These are phyloP conservation scores for Chaetomiaceae sp. DNA, from an alignment of 2,329 filamentous ascomycete species.

Conservation along the genomic window DNA sequence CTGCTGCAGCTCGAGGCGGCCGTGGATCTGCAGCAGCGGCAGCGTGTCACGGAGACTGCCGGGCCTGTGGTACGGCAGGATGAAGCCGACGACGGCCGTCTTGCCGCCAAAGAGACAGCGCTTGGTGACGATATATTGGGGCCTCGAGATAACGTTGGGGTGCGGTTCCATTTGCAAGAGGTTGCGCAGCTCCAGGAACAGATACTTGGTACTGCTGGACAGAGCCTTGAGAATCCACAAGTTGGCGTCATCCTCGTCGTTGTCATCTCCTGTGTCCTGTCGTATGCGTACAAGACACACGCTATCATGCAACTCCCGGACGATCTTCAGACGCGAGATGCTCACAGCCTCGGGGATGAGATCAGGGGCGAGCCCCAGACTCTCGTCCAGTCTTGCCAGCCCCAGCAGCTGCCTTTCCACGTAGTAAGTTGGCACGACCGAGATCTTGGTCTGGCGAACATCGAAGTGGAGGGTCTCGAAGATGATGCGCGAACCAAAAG, in stretches of 20 bases:
- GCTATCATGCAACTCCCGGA: conserved; percentile 54
- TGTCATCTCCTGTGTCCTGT: background rate
- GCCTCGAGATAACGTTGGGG: conserved; percentile 47
- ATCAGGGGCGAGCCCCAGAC: conserved; percentile 40
- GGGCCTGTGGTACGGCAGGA: conserved; percentile 48
- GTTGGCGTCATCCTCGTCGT: conserved; percentile 30
- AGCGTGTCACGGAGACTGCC: conserved; percentile 53
- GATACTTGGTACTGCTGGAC: conserved; percentile 52
- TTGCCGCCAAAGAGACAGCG: conserved; percentile 52
- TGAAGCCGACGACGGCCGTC: conserved; percentile 52
- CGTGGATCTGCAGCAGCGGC: conserved; percentile 46
- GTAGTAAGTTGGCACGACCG: conserved; percentile 45
- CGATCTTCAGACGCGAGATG: conserved; percentile 45
- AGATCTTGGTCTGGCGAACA: conserved; percentile 41
- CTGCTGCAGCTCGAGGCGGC: conserved; percentile 37
- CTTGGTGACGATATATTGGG: conserved; percentile 52
- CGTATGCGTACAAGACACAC: conserved; percentile 48
- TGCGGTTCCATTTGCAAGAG: conserved; percentile 50
- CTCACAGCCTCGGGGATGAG: conserved; percentile 44
- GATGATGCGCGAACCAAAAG: conserved; percentile 55
- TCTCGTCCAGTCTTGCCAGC: conserved; percentile 35
- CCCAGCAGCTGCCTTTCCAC: conserved; percentile 50
- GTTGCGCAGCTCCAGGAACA: conserved; percentile 57
- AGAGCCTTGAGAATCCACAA: conserved; percentile 55
- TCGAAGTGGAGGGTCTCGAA: conserved; percentile 47